These are phyloP conservation scores for Sphaerulina musiva DNA, from an alignment of 2,329 filamentous ascomycete species.

Conservation along the genomic window DNA sequence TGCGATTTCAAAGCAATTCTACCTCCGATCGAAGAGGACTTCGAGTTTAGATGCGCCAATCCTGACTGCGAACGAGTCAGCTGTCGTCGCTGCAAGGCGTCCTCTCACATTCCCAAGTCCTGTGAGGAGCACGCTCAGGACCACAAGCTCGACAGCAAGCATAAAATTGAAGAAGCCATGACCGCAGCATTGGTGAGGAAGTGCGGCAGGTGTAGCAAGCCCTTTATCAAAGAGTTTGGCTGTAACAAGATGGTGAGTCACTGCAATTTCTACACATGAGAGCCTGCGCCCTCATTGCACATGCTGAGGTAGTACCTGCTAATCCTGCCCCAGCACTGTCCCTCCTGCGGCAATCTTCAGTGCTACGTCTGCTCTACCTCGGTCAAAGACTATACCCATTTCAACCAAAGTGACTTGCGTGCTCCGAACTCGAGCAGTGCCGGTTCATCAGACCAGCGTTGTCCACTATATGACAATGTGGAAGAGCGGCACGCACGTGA, in stretches of 20 bases:
- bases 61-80: slow-evolving; percentile 53
- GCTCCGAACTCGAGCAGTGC: slow-evolving; percentile 30
- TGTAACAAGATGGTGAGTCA: slow-evolving; percentile 68
- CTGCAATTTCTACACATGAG: not conserved
- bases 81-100: slow-evolving; percentile 55
- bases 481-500: slow-evolving; percentile 58
- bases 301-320: not conserved
- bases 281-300: no score
- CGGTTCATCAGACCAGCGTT: slow-evolving; percentile 43
- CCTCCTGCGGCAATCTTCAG: slow-evolving; percentile 50
- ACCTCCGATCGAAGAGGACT: slow-evolving; percentile 59
- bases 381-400: slow-evolving; percentile 62
- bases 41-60: slow-evolving; percentile 66
- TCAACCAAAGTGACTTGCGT: slow-evolving; percentile 45
- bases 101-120: slow-evolving; percentile 64
- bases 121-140: slow-evolving; percentile 62
- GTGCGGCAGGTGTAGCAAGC: slow-evolving; percentile 66
- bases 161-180: slow-evolving; percentile 76
- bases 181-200: slow-evolving; percentile 67
- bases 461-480: slow-evolving; percentile 60
- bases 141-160: slow-evolving; percentile 54
- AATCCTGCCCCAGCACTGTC: slow-evolving; percentile 45
- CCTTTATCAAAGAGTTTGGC: slow-evolving; percentile 70
- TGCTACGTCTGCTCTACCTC: slow-evolving; percentile 66
- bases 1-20: slow-evolving; percentile 74